phyloP scores from a whole-genome alignment of 148 eudicot species.

The Rhododendron vialii region DNA sequence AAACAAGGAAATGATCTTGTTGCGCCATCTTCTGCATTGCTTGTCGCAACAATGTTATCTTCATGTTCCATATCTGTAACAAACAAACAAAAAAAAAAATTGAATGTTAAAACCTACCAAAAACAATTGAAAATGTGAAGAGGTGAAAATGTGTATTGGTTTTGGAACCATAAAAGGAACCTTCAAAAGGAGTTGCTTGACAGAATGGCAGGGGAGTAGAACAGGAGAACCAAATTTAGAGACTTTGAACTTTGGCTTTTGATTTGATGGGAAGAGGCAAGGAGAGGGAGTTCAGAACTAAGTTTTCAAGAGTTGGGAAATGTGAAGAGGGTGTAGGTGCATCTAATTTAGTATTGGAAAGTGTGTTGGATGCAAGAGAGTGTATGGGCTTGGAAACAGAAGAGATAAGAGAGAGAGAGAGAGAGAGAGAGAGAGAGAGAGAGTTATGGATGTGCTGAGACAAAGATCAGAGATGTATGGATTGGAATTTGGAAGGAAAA shows the following conservation, averaged over 20 bases:
- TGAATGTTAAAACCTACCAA: no score
- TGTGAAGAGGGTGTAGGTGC: conserved; percentile 12
- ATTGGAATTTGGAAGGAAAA: conserved; percentile 11
- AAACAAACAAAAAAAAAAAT: neutral
- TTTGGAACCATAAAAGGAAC: neutral
- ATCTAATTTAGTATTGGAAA: conserved; percentile 11
- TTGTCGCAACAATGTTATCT: neutral
- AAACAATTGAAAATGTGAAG: neutral
- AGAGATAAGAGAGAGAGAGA: conserved; percentile 57
- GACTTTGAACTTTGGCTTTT: conserved; percentile 1
- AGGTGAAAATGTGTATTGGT: neutral
- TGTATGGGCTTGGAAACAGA: conserved; percentile 77
- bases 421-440: conserved; percentile 7
- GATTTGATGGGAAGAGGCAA: neutral
- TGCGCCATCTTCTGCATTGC: conserved; percentile 8
- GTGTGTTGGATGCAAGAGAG: conserved; percentile 9
- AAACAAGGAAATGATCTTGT: conserved; percentile 65
- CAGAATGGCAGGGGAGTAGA: conserved; percentile 18
- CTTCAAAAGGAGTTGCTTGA: neutral
- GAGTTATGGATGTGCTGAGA: conserved; percentile 23
- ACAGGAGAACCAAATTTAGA: conserved; percentile 3
- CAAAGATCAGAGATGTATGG: conserved; percentile 13
- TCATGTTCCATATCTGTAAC: conserved; percentile 41
- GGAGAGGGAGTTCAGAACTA: conserved; percentile 17
- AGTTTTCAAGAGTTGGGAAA: conserved; percentile 12